Conservation (phyloP, 345 rosid genomes). For the Syzygium jambos region DNA sequence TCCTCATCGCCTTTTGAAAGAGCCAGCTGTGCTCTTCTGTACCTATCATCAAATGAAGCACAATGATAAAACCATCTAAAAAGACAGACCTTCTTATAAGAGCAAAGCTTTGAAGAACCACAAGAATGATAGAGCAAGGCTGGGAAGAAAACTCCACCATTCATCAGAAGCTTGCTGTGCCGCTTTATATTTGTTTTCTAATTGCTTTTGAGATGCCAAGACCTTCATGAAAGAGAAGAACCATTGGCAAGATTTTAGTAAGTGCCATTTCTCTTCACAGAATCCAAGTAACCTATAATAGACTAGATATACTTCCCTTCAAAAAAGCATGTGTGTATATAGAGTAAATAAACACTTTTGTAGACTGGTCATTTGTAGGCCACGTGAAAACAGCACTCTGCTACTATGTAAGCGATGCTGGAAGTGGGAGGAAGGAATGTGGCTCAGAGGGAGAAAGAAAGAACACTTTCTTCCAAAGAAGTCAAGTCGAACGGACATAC, state of each 20-base stretch:
- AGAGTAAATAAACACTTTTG: neutral
- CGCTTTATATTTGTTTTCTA: slow-evolving; percentile 64
- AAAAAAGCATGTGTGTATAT: neutral
- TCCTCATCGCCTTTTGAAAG: slow-evolving; percentile 70
- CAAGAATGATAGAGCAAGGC: neutral
- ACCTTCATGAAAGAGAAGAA: slow-evolving; percentile 33
- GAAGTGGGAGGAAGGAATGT: neutral
- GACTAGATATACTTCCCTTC: neutral
- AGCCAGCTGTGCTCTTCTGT: slow-evolving; percentile 69
- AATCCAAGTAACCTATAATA: neutral
- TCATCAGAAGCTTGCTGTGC: slow-evolving; percentile 63
- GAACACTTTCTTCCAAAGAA: neutral
- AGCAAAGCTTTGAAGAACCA: neutral
- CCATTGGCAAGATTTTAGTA: neutral
- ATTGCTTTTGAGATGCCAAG: slow-evolving; percentile 66
- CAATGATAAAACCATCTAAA: neutral
- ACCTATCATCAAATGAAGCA: slow-evolving; percentile 30
- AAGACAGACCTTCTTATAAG: neutral
- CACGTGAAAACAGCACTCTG: neutral
- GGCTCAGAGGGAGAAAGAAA: neutral
- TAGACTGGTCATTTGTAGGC: neutral
- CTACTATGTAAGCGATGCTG: neutral
- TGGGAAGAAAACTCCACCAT: slow-evolving; percentile 29
- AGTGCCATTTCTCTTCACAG: neutral
- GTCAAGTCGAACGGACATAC: slow-evolving; percentile 11